Conservation (phyloP, 768 basidiomycete species). For the Lactarius quietus region DNA sequence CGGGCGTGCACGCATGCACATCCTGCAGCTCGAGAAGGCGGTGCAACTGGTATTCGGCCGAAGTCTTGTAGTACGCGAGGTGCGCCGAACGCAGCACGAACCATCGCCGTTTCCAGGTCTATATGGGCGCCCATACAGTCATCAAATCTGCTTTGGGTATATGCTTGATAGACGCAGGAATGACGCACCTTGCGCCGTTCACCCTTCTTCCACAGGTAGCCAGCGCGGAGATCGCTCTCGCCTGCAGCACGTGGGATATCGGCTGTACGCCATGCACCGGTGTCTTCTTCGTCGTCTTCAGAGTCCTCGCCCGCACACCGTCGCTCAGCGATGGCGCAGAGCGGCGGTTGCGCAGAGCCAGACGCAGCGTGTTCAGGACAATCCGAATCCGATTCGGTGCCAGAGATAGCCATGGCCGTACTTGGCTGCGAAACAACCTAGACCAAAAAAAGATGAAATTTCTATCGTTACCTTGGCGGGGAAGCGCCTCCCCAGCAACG, state of each 20-base stretch:
- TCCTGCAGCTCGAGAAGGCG: constrained; percentile 83
- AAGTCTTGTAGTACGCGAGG: constrained; percentile 94
- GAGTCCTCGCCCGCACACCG: constrained; percentile 38
- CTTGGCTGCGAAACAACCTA: constrained; percentile 33
- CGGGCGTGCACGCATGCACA: constrained; percentile 85
- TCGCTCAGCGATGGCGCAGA: constrained; percentile 77
- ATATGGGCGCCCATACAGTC: background rate
- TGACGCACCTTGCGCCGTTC: constrained; percentile 84
- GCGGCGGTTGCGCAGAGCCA: constrained; percentile 16
- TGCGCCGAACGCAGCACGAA: constrained; percentile 92
- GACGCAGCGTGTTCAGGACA: constrained; percentile 45
- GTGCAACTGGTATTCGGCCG: constrained; percentile 90
- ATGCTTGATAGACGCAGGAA: constrained; percentile 3
- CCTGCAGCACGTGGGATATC: constrained; percentile 46
- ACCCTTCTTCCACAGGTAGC: constrained; percentile 98
- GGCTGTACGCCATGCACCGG: constrained; percentile 66
- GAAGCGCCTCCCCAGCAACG: constrained; percentile 7
- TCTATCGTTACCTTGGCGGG: constrained; percentile 23
- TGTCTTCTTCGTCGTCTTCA: constrained; percentile 78
- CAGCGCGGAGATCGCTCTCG: constrained; percentile 79
- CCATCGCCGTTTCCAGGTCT: constrained; percentile 99
- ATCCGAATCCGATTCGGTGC: constrained; percentile 87
- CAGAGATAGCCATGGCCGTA: constrained; percentile 52
- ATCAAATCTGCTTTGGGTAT: background rate
- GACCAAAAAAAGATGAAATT: background rate